phyloP scores from a whole-genome alignment of 2,329 filamentous ascomycete species.

The Triangularia setosa region DNA sequence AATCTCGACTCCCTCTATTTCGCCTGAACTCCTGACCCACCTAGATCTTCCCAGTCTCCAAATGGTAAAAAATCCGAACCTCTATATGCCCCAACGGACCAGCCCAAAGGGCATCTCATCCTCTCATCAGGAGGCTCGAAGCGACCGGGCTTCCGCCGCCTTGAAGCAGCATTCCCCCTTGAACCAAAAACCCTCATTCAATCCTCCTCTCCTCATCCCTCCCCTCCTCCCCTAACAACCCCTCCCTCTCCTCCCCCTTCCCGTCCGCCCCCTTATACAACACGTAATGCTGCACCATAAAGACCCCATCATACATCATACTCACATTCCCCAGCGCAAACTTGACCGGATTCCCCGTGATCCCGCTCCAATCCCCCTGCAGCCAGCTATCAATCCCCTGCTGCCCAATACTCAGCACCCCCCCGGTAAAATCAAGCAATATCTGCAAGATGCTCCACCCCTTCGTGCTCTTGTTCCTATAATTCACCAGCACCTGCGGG shows the following conservation, averaged over 20 bases:
- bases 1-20: not conserved
- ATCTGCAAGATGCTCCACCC: slow-evolving; percentile 89
- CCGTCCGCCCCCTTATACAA: slow-evolving; percentile 53
- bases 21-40: not conserved
- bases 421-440: slow-evolving; percentile 77
- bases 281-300: slow-evolving; percentile 84
- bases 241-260: slow-evolving; percentile 35
- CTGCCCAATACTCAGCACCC: slow-evolving; percentile 76
- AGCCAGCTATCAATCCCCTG: slow-evolving; percentile 80
- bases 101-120: not conserved
- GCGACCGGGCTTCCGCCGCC: too few relatives aligned
- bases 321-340: slow-evolving; percentile 80
- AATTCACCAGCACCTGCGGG: slow-evolving; percentile 81
- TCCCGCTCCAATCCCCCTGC: slow-evolving; percentile 81
- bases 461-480: slow-evolving; percentile 74
- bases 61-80: not conserved
- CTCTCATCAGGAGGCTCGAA: too few relatives aligned
- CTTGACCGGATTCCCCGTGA: slow-evolving; percentile 90
- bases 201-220: slow-evolving; percentile 28
- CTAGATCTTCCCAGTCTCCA: not conserved
- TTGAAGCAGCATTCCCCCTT: not conserved
- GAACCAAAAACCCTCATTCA: not conserved
- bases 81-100: not conserved
- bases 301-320: slow-evolving; percentile 80
- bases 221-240: slow-evolving; percentile 33